A percentile compares a stretch with the other conserved stretches of the same genome.
Evolutionary conservation across 2,329 filamentous ascomycete genomes (phyloP).

Genomic region (Didymella exigua): DNA sequence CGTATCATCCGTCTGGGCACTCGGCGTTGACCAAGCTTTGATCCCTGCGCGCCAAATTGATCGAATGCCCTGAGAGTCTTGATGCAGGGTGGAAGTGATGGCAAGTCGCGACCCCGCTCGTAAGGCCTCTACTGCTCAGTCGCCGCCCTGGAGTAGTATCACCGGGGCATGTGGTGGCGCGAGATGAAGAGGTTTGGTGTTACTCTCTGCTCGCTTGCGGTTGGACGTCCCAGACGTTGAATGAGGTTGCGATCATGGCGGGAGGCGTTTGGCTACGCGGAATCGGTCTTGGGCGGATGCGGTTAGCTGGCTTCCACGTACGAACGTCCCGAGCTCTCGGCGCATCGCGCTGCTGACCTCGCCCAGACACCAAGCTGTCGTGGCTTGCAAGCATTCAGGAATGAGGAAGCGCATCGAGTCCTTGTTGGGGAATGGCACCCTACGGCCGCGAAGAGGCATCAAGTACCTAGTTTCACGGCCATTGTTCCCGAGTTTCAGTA

Average conservation of each 20-base stretch:
- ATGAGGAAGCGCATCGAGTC: slow-evolving; percentile 16
- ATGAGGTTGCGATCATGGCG: slow-evolving; percentile 23
- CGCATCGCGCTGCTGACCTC: slow-evolving; percentile 8
- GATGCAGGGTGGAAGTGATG: slow-evolving; percentile 1
- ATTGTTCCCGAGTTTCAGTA: too few species aligned
- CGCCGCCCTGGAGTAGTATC: neutral
- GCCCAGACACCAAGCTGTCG: slow-evolving; percentile 8
- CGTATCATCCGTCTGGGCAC: slow-evolving; percentile 23
- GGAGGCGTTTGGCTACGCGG: slow-evolving; percentile 21
- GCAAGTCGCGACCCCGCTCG: neutral
- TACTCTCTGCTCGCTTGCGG: slow-evolving; percentile 3
- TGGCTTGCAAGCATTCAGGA: slow-evolving; percentile 9
- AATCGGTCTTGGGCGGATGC: slow-evolving; percentile 13
- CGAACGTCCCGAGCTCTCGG: slow-evolving; percentile 17
- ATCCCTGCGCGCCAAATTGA: neutral
- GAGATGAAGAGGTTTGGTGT: neutral
- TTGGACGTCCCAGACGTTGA: slow-evolving; percentile 2
- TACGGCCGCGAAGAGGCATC: neutral
- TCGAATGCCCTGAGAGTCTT: neutral
- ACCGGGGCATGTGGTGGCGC: neutral
- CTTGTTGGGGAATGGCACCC: slow-evolving; percentile 17
- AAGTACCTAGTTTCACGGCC: too few species aligned
- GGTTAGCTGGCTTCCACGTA: slow-evolving; percentile 13
- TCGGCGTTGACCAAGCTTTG: slow-evolving; percentile 14
- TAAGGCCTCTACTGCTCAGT: neutral